Conservation (phyloP, 2,329 filamentous ascomycete genomes). For the Trichoderma atroviride region DNA sequence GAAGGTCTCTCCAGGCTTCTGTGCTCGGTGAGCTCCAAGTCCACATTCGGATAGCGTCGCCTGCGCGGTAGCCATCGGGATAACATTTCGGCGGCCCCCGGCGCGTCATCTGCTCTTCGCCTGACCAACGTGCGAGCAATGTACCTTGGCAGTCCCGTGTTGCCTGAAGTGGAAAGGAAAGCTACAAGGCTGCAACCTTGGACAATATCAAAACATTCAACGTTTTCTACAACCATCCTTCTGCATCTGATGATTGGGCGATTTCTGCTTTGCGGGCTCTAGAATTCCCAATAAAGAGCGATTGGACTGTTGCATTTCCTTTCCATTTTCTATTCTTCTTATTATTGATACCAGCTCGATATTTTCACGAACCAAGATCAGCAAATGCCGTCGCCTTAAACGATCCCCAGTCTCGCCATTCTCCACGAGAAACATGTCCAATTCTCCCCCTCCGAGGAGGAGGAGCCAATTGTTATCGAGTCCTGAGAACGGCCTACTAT, state of each 20-base stretch:
- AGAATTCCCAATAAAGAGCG: background rate
- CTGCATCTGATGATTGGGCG: background rate
- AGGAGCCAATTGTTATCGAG: slow-evolving; percentile 46
- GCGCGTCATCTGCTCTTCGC: background rate
- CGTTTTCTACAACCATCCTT: background rate
- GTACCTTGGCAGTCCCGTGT: slow-evolving; percentile 5
- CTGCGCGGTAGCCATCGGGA: slow-evolving; percentile 24
- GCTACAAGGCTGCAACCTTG: slow-evolving; percentile 3
- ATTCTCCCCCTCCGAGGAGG: slow-evolving; percentile 46
- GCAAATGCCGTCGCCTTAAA: slow-evolving; percentile 25
- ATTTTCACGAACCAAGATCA: background rate
- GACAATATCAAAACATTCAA: slow-evolving; percentile 11
- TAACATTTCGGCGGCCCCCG: slow-evolving; percentile 32
- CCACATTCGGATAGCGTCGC: background rate
- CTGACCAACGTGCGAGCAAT: background rate
- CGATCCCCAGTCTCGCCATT: background rate
- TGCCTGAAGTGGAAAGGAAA: background rate
- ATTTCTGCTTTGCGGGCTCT: background rate
- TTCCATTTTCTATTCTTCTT: background rate
- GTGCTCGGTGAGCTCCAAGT: background rate
- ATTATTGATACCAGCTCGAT: background rate
- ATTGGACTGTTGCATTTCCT: background rate
- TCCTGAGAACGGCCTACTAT: slow-evolving; percentile 52
- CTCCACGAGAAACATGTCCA: slow-evolving; percentile 43
- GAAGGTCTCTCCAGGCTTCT: background rate